Evolutionary conservation across 1,284 basidiomycete genomes (phyloP).

Genomic region (Melampsora larici-populina): DNA sequence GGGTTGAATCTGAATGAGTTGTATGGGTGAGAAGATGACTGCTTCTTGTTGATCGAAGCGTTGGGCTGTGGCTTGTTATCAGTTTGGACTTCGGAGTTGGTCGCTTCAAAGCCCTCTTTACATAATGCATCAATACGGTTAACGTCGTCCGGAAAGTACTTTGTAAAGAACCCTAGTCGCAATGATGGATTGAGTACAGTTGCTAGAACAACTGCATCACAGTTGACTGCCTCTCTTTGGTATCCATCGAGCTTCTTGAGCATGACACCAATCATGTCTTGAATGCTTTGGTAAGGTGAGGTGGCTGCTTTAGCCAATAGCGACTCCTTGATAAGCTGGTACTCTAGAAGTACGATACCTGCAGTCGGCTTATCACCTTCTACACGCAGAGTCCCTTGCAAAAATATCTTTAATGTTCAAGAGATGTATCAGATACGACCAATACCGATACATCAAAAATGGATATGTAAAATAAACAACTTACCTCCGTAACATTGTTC

Average conservation of each 20-base stretch:
- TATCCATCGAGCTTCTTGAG: conserved; percentile 8
- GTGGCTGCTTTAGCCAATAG: background rate
- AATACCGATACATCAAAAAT: background rate
- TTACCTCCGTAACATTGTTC: background rate
- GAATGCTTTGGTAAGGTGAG: background rate
- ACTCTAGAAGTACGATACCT: background rate
- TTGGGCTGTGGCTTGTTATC: too few relatives aligned
- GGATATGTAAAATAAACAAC: background rate
- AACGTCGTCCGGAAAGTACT: background rate
- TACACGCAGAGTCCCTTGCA: background rate
- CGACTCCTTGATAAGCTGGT: conserved; percentile 4
- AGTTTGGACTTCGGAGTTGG: too few relatives aligned
- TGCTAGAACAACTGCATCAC: background rate
- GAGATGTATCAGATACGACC: background rate
- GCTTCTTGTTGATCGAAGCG: background rate
- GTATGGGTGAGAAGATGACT: background rate
- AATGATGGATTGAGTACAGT: conserved; percentile 3
- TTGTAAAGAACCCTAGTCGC: background rate
- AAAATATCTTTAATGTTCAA: background rate
- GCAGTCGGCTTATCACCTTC: background rate
- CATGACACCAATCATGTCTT: conserved; percentile 5
- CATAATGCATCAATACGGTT: background rate
- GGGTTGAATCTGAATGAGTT: background rate
- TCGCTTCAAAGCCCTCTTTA: too few relatives aligned
- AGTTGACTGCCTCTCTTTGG: background rate